Evolutionary conservation across 257 asterid species (phyloP), one percentile per base, ranked within the genome.

Genomic region (Forsythia viridissima): DNA sequence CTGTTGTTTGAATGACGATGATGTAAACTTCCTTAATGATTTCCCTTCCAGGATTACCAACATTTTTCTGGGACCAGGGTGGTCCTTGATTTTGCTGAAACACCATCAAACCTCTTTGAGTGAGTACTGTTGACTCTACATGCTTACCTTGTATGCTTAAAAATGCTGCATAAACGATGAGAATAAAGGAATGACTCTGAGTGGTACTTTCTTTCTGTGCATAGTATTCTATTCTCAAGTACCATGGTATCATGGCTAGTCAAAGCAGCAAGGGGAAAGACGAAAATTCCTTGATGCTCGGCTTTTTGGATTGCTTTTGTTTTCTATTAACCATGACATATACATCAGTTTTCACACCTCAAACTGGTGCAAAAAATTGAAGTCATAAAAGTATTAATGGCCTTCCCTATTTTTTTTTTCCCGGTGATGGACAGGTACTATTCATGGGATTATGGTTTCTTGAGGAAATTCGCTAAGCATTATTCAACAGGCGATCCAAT

Each of bases 51-150:
- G 99, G 98, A 95, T 36, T 92, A 86, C 88, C 99, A 95, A 87
- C 99, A 95, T 86, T 92, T 95, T 83, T 93, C 98, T 11, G 99
- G 99, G 78, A 93, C 97, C 70, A 85, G 99, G 83, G 97, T 88
- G 81, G 87, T 78, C 63, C 93, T 93, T 72, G 99, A 95, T 87
- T 90, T 95, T 79, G 99, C 99, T 51, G 99, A 95, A 84, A 93
- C 94, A 9, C 99, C 99, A 80, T 95, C 99, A 46, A 95, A 92
- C 80, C 96, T 95, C 80, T 90, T 95, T 51, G 98, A 95, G 99
- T 95, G 86, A 89, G 99, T 90, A 66, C 80, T 76, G 20, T 30
- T 63, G 39, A 55, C 61, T 66, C 52, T 40, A 13, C 66, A 73
- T 66, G 48, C 72, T 48, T 68, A 78, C 34, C 34, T 30, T 30